Conservation (phyloP, 148 eudicot species). For the Drosera capensis region DNA sequence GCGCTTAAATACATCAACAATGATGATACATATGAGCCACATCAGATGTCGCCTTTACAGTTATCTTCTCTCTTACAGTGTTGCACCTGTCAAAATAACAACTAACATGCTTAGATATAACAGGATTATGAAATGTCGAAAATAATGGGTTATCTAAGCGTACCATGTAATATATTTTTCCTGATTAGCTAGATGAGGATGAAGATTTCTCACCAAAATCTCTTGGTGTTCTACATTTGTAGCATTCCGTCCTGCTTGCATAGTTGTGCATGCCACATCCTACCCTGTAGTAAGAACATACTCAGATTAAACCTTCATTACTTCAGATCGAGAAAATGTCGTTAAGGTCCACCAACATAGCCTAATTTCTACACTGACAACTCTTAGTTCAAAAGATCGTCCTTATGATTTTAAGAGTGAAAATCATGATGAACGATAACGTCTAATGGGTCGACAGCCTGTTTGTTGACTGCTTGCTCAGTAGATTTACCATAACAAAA, state of each 20-base stretch:
- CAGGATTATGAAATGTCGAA: neutral
- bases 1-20: no score
- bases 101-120: neutral
- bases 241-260: constrained; percentile 67
- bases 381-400: no score
- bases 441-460: no score
- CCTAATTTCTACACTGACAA: no score
- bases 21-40: no score
- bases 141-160: neutral
- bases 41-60: no score
- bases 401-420: no score
- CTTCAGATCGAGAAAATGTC: neutral
- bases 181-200: neutral
- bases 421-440: no score
- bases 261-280: constrained; percentile 76
- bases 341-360: neutral
- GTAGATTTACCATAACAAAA: no score
- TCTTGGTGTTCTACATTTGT: constrained; percentile 44
- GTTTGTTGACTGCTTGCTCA: no score
- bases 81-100: neutral
- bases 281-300: constrained; percentile 15
- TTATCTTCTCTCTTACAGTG: neutral
- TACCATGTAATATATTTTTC: neutral
- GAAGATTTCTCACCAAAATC: constrained; percentile 29
- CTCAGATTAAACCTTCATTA: neutral